Percentiles rank a stretch among this genome's conserved stretches.
These are phyloP conservation scores for Somion occarium DNA, from an alignment of 1,284 basidiomycete genomes.

Conservation along the genomic window DNA sequence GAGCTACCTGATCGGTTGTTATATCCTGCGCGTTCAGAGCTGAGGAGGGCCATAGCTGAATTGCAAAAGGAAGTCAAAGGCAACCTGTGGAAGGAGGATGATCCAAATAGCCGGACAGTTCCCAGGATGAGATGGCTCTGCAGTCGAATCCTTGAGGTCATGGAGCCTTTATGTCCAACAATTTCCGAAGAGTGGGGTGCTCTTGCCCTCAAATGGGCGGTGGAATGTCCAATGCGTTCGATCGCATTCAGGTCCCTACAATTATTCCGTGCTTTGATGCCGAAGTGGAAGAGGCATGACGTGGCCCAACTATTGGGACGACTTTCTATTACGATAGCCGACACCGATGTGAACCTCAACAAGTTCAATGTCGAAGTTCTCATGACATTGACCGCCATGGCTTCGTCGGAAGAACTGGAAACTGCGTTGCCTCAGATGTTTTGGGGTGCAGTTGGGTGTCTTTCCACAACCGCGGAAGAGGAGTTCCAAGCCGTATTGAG, in stretches of 20 bases:
- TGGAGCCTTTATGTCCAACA: conserved; percentile 66
- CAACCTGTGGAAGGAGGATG: conserved; percentile 75
- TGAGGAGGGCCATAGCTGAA: conserved; percentile 48
- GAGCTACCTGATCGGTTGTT: conserved; percentile 52
- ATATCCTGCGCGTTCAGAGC: conserved; percentile 39
- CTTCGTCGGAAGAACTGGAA: conserved; percentile 53
- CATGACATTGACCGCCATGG: conserved; percentile 70
- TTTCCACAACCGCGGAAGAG: conserved; percentile 78
- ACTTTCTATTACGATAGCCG: conserved; percentile 81
- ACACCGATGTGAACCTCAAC: conserved; percentile 72
- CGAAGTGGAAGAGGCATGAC: conserved; percentile 67
- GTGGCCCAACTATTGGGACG: conserved; percentile 81
- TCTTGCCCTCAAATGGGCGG: conserved; percentile 81
- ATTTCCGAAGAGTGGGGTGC: conserved; percentile 79
- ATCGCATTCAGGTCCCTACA: conserved; percentile 89
- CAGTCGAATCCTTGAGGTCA: conserved; percentile 59
- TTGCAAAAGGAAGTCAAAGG: conserved; percentile 57
- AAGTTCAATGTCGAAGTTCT: conserved; percentile 84
- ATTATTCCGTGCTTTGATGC: conserved; percentile 82
- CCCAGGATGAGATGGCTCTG: conserved; percentile 70
- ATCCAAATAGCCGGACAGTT: conserved; percentile 46
- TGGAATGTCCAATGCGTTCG: conserved; percentile 81
- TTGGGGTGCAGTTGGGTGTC: conserved; percentile 82
- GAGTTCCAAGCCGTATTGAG: conserved; percentile 75
- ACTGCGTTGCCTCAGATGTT: conserved; percentile 78